These are phyloP conservation scores for Mucor piriformis DNA, from an alignment of 371 early-diverging fungal species.

Conservation along the genomic window DNA sequence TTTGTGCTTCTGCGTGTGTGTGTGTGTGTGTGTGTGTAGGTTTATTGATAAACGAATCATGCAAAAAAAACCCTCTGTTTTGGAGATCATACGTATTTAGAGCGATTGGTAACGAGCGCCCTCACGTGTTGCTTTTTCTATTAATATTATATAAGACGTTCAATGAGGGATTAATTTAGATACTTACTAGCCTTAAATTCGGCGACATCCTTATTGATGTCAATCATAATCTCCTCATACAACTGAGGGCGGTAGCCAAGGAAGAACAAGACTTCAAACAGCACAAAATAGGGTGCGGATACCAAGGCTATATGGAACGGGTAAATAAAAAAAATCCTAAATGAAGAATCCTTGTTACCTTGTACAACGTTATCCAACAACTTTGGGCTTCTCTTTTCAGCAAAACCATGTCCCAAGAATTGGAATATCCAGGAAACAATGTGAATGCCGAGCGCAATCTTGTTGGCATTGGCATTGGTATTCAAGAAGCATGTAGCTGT, in stretches of 20 bases:
- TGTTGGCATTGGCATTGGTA: constrained; percentile 54
- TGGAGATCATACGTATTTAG: background rate
- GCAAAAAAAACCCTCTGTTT: background rate
- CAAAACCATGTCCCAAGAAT: constrained; percentile 86
- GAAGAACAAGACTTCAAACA: constrained; percentile 84
- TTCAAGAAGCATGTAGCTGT: constrained; percentile 61
- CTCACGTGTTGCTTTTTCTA: constrained; percentile 1
- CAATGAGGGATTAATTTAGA: background rate
- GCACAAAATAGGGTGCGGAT: constrained; percentile 95
- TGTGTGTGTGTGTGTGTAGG: background rate
- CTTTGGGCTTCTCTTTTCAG: constrained; percentile 90
- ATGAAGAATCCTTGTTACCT: constrained; percentile 42
- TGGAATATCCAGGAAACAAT: constrained; percentile 85
- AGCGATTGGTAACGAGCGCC: background rate
- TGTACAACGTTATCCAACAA: constrained; percentile 85
- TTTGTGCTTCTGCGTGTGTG: background rate
- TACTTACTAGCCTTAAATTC: constrained; percentile 54
- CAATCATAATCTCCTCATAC: constrained; percentile 61
- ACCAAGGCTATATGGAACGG: constrained; percentile 68
- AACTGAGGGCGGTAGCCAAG: constrained; percentile 83
- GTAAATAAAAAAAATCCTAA: background rate
- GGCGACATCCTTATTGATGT: constrained; percentile 67
- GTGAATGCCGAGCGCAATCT: constrained; percentile 63
- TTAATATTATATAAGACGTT: background rate
- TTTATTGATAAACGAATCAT: background rate